Conservation (phyloP, 805 yeast genomes). For the Sungouiella blattae region DNA sequence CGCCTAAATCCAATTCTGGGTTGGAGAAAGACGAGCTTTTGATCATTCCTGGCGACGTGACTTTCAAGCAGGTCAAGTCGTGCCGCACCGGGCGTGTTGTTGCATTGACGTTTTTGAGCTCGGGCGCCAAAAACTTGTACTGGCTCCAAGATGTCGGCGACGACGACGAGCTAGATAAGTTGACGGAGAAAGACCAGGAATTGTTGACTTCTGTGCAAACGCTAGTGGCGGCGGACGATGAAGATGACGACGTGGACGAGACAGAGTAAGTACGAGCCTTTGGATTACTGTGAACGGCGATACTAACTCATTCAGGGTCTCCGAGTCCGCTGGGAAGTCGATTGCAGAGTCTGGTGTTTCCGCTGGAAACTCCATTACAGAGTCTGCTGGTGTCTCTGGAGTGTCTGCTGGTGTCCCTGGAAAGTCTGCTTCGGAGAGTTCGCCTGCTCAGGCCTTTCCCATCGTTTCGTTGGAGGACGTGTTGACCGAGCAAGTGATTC, state of each 20-base stretch:
- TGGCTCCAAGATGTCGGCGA: constrained; percentile 80
- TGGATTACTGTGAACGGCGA: too few species aligned
- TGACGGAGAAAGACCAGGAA: constrained; percentile 56
- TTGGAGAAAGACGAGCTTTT: constrained; percentile 59
- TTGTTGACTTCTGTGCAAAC: constrained; percentile 26
- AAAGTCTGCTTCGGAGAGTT: too few species aligned
- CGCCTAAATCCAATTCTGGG: constrained; percentile 53
- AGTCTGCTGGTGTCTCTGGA: too few species aligned
- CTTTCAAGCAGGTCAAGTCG: constrained; percentile 65
- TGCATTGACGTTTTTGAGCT: constrained; percentile 58
- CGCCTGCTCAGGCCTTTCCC: constrained; percentile 20
- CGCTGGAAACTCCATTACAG: too few species aligned
- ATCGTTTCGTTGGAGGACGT: constrained; percentile 32
- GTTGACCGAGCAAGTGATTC: constrained; percentile 28
- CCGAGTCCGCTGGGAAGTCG: too few species aligned
- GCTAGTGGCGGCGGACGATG: constrained; percentile 7
- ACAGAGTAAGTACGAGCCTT: too few species aligned
- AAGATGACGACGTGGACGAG: too few species aligned
- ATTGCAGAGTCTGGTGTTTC: too few species aligned
- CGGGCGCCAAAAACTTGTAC: constrained; percentile 56
- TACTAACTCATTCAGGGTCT: too few species aligned
- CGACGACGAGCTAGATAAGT: constrained; percentile 54
- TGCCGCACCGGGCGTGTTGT: constrained; percentile 78
- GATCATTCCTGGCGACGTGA: constrained; percentile 82
- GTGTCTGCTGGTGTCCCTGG: too few species aligned